Percentiles rank a stretch among this genome's conserved stretches.
phyloP scores from a whole-genome alignment of 1,284 basidiomycete species.

The Ceratobasidium theobromae region DNA sequence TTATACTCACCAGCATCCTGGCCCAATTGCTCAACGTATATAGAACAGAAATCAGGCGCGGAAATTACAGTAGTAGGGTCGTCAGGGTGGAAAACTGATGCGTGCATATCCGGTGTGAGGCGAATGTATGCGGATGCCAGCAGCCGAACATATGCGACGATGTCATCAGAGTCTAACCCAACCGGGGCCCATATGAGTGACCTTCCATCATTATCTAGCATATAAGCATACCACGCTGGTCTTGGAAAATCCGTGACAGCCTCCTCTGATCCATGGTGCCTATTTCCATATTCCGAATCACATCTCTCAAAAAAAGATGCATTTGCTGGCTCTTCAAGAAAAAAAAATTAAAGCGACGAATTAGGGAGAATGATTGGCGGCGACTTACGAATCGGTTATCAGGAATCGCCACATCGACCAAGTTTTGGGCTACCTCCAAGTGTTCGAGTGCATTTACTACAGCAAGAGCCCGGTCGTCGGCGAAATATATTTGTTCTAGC shows the following conservation, averaged over 20 bases:
- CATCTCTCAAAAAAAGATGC: not conserved
- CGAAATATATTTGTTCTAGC: conserved; percentile 5
- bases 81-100: conserved; percentile 16
- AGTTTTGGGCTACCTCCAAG: conserved; percentile 19
- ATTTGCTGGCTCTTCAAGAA: not conserved
- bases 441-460: conserved; percentile 13
- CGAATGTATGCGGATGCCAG: conserved; percentile 25
- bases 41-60: not conserved
- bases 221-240: not conserved
- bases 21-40: conserved; percentile 2
- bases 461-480: conserved; percentile 4
- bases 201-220: not conserved
- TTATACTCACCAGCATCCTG: conserved; percentile 16
- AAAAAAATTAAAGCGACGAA: not conserved
- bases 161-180: conserved; percentile 14
- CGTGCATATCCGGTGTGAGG: conserved; percentile 20
- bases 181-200: not conserved
- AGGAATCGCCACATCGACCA: not conserved
- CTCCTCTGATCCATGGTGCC: not conserved
- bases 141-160: conserved; percentile 25
- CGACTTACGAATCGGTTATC: conserved; percentile 1
- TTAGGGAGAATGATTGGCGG: not conserved
- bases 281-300: conserved; percentile 20
- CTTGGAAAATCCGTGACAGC: conserved; percentile 8
- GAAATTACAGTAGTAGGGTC: not conserved